These are phyloP conservation scores for Aaosphaeria pasadenensis DNA, from an alignment of 2,329 filamentous ascomycete genomes.

Conservation along the genomic window DNA sequence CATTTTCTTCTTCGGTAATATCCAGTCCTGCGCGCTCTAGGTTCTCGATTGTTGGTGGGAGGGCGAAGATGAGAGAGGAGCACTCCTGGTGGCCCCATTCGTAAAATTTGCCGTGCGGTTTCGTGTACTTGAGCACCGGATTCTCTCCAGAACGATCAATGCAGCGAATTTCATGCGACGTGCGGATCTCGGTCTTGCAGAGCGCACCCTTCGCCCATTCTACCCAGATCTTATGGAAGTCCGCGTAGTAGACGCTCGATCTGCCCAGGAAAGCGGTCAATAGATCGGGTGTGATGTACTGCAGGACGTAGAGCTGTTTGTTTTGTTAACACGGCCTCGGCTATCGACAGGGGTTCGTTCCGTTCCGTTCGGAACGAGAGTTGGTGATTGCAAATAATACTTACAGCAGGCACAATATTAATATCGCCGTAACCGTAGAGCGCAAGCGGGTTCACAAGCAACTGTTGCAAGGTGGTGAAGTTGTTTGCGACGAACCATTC, in stretches of 20 bases:
- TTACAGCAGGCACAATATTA: conserved; percentile 35
- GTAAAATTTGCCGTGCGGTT: conserved; percentile 24
- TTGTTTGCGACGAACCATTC: conserved; percentile 36
- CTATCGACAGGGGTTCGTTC: too few relatives aligned
- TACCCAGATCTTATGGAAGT: conserved; percentile 36
- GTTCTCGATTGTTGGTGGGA: conserved; percentile 33
- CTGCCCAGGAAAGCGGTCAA: conserved; percentile 33
- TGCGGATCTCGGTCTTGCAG: conserved; percentile 30
- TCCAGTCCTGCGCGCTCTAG: conserved; percentile 31
- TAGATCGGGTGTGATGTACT: conserved; percentile 39
- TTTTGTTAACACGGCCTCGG: too few relatives aligned
- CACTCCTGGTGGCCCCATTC: conserved; percentile 33
- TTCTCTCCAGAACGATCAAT: conserved; percentile 33
- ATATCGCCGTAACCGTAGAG: conserved; percentile 39
- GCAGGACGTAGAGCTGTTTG: conserved; percentile 34
- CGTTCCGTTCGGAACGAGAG: background rate
- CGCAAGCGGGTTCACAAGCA: conserved; percentile 34
- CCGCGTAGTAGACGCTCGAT: conserved; percentile 36
- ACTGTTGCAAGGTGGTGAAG: conserved; percentile 31
- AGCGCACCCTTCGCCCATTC: conserved; percentile 28
- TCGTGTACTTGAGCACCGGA: conserved; percentile 32
- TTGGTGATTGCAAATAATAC: conserved; percentile 7
- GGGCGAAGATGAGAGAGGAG: conserved; percentile 33
- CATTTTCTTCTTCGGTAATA: conserved; percentile 29
- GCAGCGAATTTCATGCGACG: conserved; percentile 31